phyloP scores from a whole-genome alignment of 148 eudicot species.

The Bassia scoparia region DNA sequence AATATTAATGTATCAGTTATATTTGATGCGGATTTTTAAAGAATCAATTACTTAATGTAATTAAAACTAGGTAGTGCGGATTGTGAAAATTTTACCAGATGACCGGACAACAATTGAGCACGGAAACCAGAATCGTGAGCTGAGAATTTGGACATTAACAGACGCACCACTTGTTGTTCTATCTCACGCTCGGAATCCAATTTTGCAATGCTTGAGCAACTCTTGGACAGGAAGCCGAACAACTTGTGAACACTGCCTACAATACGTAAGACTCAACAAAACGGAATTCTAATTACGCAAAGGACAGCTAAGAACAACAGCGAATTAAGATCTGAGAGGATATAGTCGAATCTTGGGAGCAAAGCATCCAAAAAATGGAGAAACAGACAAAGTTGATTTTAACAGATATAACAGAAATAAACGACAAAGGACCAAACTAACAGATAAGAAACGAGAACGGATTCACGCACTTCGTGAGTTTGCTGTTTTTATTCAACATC shows the following conservation, averaged over 20 bases:
- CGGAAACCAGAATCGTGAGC: slow-evolving; percentile 22
- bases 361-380: slow-evolving; percentile 3
- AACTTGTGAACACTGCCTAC: slow-evolving; percentile 46
- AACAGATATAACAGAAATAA: not conserved
- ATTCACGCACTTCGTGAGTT: too few species aligned
- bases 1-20: too few species aligned
- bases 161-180: slow-evolving; percentile 27
- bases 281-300: too few species aligned
- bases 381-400: not conserved
- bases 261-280: too few species aligned
- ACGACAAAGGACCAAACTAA: slow-evolving; percentile 11
- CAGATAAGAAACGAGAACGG: slow-evolving; percentile 13
- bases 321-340: slow-evolving; percentile 19
- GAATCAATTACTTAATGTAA: too few species aligned
- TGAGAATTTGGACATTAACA: slow-evolving; percentile 14
- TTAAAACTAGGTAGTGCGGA: too few species aligned
- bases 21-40: too few species aligned
- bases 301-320: too few species aligned
- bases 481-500: not conserved
- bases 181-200: slow-evolving; percentile 31
- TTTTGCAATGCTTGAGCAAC: slow-evolving; percentile 38
- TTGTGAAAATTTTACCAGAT: slow-evolving; percentile 33
- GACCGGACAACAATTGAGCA: slow-evolving; percentile 20
- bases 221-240: slow-evolving; percentile 33
- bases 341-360: not conserved